These are phyloP conservation scores for Dictyostelium brefeldianum DNA, from an alignment of 78 protist species.

Conservation along the genomic window DNA sequence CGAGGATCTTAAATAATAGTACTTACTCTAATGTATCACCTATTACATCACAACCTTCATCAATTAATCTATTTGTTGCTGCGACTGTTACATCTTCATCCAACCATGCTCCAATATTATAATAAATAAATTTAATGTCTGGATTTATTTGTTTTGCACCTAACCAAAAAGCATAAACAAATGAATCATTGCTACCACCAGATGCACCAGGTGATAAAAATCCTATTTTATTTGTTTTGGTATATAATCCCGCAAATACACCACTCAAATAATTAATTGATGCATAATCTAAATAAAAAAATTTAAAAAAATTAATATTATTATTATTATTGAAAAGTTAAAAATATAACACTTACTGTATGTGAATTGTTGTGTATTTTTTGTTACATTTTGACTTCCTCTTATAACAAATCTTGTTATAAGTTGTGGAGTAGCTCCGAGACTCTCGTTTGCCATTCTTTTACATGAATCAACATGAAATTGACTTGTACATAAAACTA, in stretches of 20 bases:
- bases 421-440: neutral
- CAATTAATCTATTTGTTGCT: slow-evolving; percentile 22
- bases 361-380: neutral
- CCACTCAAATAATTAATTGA: slow-evolving; percentile 16
- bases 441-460: neutral
- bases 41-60: neutral
- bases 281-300: neutral
- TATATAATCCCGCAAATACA: slow-evolving; percentile 26
- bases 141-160: slow-evolving; percentile 21
- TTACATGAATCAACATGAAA: neutral
- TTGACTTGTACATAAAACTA: slow-evolving; percentile 9
- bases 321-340: no score
- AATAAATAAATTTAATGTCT: neutral
- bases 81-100: neutral
- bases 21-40: slow-evolving; percentile 16
- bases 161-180: neutral
- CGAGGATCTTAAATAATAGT: no score
- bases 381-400: neutral
- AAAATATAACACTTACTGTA: neutral
- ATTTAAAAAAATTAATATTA: no score
- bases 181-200: neutral
- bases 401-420: slow-evolving; percentile 7
- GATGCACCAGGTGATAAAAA: neutral
- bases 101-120: slow-evolving; percentile 22
- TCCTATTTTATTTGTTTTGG: slow-evolving; percentile 5